These are phyloP conservation scores for Kuraishia borneana DNA, from an alignment of 805 yeast species.

Conservation along the genomic window DNA sequence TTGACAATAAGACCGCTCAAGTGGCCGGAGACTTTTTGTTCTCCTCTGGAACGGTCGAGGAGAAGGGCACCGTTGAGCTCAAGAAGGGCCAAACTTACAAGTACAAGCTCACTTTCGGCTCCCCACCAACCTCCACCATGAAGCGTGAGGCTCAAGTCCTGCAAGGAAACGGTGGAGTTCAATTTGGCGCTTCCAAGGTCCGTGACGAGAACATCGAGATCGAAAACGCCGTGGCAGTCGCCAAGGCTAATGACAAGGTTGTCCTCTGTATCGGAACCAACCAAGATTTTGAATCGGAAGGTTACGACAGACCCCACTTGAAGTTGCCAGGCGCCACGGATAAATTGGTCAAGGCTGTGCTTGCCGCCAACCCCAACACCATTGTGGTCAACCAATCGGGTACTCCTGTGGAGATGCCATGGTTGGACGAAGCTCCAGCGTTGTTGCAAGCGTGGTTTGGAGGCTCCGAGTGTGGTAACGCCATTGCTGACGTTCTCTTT, in stretches of 20 bases:
- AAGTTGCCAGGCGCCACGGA: constrained; percentile 24
- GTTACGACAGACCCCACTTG: constrained; percentile 25
- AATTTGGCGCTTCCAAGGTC: constrained; percentile 8
- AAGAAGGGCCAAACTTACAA: constrained; percentile 33
- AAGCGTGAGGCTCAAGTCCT: constrained; percentile 3
- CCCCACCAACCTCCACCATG: constrained; percentile 24
- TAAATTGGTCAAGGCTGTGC: constrained; percentile 19
- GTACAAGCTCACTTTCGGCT: constrained; percentile 38
- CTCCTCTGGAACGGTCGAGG: constrained; percentile 45
- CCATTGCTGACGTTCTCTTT: constrained; percentile 30
- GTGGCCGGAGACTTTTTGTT: constrained; percentile 37
- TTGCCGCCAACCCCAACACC: constrained; percentile 21
- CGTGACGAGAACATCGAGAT: constrained; percentile 7
- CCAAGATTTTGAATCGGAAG: constrained; percentile 30
- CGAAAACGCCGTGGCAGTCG: constrained; percentile 20
- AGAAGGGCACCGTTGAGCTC: constrained; percentile 22
- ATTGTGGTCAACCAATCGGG: constrained; percentile 29
- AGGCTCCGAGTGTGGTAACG: constrained; percentile 29
- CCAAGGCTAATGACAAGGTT: constrained; percentile 22
- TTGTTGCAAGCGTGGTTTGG: constrained; percentile 25
- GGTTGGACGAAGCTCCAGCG: constrained; percentile 21
- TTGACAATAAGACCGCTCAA: constrained; percentile 47
- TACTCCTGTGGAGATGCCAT: constrained; percentile 28
- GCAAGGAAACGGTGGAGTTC: constrained; percentile 11
- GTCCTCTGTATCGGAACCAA: constrained; percentile 23